Base-by-base conservation (phyloP, 1,284 basidiomycete species). In the Fomitopsis pinicola region DNA sequence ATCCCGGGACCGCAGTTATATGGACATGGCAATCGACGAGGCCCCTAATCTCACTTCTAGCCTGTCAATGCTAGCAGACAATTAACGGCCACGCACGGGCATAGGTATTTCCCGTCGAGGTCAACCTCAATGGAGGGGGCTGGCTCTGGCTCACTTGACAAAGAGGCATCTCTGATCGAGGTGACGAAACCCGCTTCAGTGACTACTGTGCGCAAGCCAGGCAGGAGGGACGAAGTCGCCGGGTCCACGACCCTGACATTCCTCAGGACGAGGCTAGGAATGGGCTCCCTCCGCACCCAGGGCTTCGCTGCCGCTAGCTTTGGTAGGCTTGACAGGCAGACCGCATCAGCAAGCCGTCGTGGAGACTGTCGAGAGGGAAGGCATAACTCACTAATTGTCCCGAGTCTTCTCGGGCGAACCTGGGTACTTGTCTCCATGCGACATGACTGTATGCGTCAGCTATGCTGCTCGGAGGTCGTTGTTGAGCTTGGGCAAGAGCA, bases 11-110 rank as follows among this genome's bases (percentile, higher is more conserved):
- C 0, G 79, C 78, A 1, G 75, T 77, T 58, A 80, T 74, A 67
- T 81, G 80, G 0, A 81, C 80, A 71, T 82, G 80, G 46, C 76
- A 76, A 71, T 76, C 72, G n/a, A 76, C 74, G 7, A 76, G 67
- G 1, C 75, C 74, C 4, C 75, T 76, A 36, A 1, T 4, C 30
- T 12, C 4, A 22, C 19, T 1, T 10, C 19, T 7, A 48, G 15
- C 38, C 26, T 28, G 10, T 17, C 26, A 30, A 9, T 19, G n/a
- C 28, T 50, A 28, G 22, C 5, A 38, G 28, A 17, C 35, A 5
- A 42, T 30, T n/a, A 14, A 22, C 40, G 22, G 35, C 1, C 12
- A 66, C 73, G 60, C 57, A 75, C 73, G 79, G 80, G 63, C 76
- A 80, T 6, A 81, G 57, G 61, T 69, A 80, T 26, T 72, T 69